These are phyloP conservation scores for Pyricularia grisea DNA, from an alignment of 2,329 filamentous ascomycete genomes.

Conservation along the genomic window DNA sequence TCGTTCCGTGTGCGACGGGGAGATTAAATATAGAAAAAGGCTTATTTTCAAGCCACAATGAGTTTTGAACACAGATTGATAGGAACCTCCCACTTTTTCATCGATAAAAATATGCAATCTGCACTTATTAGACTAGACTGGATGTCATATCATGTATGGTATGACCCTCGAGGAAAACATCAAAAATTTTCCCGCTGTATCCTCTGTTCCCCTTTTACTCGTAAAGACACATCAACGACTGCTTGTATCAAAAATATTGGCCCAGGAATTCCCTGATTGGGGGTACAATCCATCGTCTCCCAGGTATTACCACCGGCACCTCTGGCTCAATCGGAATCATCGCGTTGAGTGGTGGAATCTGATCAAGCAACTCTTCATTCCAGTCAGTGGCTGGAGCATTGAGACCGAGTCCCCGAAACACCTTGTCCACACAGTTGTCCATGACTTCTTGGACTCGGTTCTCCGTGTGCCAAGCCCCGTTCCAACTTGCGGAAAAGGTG, in stretches of 20 bases:
- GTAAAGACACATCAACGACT: neutral
- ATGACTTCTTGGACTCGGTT: neutral
- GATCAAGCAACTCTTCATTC: neutral
- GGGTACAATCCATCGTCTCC: neutral
- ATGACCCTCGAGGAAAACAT: neutral
- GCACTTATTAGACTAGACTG: neutral
- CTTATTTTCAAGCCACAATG: neutral
- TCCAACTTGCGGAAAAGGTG: neutral
- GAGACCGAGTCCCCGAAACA: neutral
- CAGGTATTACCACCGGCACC: neutral
- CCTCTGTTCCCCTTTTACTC: neutral
- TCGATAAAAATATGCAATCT: neutral
- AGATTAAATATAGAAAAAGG: neutral
- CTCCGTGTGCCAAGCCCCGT: neutral
- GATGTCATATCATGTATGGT: neutral
- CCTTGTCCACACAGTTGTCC: neutral
- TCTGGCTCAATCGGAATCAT: neutral
- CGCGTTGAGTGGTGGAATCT: neutral
- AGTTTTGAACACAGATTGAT: neutral
- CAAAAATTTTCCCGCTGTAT: neutral
- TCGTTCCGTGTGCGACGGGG: constrained; percentile 18
- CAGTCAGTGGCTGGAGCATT: too few relatives aligned
- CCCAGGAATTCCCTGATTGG: neutral
- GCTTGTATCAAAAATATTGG: neutral
- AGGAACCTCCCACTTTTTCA: neutral